These are phyloP conservation scores for Bacidia gigantensis DNA, from an alignment of 495 filamentous ascomycete genomes.

Conservation along the genomic window DNA sequence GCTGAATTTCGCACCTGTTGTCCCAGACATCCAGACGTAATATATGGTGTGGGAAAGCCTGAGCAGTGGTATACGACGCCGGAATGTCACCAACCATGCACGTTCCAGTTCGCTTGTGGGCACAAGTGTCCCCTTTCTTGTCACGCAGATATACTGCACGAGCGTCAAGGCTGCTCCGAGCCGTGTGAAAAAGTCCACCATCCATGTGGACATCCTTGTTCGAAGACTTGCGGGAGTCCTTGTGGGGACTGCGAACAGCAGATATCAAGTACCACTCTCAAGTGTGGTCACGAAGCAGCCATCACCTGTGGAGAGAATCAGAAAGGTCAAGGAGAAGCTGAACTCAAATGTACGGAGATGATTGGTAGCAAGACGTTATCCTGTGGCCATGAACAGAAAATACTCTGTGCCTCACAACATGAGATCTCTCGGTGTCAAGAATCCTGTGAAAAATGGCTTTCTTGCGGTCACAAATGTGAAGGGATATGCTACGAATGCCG, in stretches of 20 bases:
- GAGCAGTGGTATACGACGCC: constrained; percentile 43
- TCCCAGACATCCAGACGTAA: constrained; percentile 44
- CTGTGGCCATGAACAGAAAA: constrained; percentile 38
- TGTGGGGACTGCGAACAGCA: constrained; percentile 27
- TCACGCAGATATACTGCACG: constrained; percentile 47
- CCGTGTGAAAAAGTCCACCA: constrained; percentile 35
- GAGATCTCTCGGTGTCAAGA: constrained; percentile 6
- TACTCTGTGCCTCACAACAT: constrained; percentile 9
- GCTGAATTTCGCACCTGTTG: constrained; percentile 44
- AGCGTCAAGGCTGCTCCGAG: constrained; percentile 42
- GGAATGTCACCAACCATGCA: constrained; percentile 44
- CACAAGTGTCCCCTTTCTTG: constrained; percentile 49
- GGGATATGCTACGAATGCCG: constrained; percentile 33
- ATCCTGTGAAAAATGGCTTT: constrained; percentile 8
- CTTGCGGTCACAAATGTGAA: constrained; percentile 28
- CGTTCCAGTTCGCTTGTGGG: constrained; percentile 44
- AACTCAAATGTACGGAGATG: constrained; percentile 19
- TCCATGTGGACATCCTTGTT: constrained; percentile 46
- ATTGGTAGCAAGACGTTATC: constrained; percentile 23
- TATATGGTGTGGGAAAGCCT: constrained; percentile 38
- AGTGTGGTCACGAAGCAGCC: constrained; percentile 40
- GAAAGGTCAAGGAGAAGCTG: constrained; percentile 5
- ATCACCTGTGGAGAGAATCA: constrained; percentile 32
- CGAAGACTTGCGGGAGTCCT: constrained; percentile 38
- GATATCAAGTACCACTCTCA: constrained; percentile 29